Conservation (phyloP, 192 early-diverging fungal genomes). For the Backusella tarrabulga region DNA sequence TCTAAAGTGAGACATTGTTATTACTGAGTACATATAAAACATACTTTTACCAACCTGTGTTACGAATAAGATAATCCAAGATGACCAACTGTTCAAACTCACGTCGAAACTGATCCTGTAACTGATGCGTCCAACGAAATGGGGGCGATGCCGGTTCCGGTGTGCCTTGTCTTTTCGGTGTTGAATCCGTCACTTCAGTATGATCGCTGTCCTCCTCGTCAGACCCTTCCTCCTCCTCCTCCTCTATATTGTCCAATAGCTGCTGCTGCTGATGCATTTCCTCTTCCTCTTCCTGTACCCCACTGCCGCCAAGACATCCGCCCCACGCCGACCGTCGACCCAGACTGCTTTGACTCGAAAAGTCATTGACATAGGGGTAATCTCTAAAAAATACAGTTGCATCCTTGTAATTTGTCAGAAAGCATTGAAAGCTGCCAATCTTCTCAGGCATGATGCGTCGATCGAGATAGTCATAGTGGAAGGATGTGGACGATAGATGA, state of each 20-base stretch:
- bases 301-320: constrained; percentile 16
- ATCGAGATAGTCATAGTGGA: constrained; percentile 75
- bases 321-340: constrained; percentile 12
- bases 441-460: constrained; percentile 53
- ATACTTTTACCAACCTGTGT: constrained; percentile 66
- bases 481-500: constrained; percentile 66
- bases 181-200: background rate
- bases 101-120: constrained; percentile 53
- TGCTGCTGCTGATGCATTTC: constrained; percentile 1
- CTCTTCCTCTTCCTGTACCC: background rate
- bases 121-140: constrained; percentile 47
- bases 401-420: constrained; percentile 79
- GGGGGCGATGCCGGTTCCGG: background rate
- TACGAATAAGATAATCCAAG: constrained; percentile 88
- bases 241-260: background rate
- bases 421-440: constrained; percentile 83
- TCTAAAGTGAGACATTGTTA: constrained; percentile 30
- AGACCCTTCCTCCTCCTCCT: background rate
- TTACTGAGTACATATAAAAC: background rate
- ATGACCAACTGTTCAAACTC: constrained; percentile 83
- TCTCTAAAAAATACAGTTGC: constrained; percentile 79
- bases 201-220: constrained; percentile 5
- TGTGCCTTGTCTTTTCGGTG: background rate
- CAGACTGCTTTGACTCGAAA: background rate
- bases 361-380: constrained; percentile 42